Conservation (phyloP, 768 basidiomycete species). For the Pleurotus platypus region DNA sequence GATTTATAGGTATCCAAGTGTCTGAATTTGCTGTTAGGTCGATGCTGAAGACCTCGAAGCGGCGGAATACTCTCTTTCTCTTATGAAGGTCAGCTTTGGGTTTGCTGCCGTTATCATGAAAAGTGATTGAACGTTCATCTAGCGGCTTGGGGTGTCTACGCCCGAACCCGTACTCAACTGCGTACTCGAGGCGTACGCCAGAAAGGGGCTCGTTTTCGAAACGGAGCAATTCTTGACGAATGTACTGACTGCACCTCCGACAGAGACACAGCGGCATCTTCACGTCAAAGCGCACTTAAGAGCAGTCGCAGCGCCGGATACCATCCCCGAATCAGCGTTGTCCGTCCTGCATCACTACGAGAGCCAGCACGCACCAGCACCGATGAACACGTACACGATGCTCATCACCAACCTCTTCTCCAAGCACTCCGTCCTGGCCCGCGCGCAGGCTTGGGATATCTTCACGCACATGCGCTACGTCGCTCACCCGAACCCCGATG, state of each 20-base stretch:
- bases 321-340: conserved; percentile 62
- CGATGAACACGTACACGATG: conserved; percentile 72
- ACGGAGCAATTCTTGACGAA: conserved; percentile 43
- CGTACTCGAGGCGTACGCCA: conserved; percentile 48
- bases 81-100: conserved; percentile 46
- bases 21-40: conserved; percentile 32
- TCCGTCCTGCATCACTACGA: conserved; percentile 73
- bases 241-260: conserved; percentile 38
- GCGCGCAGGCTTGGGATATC: conserved; percentile 89
- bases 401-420: conserved; percentile 59
- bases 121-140: conserved; percentile 1
- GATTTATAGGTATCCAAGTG: neutral
- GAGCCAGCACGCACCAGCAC: conserved; percentile 51
- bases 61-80: conserved; percentile 44
- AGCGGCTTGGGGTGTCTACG: conserved; percentile 40
- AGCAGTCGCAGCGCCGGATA: conserved; percentile 34
- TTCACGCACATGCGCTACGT: conserved; percentile 96
- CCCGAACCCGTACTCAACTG: conserved; percentile 41
- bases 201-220: conserved; percentile 36
- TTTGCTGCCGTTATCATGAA: neutral
- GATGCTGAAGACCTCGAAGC: conserved; percentile 40
- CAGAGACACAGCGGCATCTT: conserved; percentile 60
- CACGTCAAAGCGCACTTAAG: conserved; percentile 68
- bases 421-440: conserved; percentile 44
- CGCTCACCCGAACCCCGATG: conserved; percentile 79